Conservation (phyloP, 2,329 filamentous ascomycete species). For the Hypoxylon sp. region DNA sequence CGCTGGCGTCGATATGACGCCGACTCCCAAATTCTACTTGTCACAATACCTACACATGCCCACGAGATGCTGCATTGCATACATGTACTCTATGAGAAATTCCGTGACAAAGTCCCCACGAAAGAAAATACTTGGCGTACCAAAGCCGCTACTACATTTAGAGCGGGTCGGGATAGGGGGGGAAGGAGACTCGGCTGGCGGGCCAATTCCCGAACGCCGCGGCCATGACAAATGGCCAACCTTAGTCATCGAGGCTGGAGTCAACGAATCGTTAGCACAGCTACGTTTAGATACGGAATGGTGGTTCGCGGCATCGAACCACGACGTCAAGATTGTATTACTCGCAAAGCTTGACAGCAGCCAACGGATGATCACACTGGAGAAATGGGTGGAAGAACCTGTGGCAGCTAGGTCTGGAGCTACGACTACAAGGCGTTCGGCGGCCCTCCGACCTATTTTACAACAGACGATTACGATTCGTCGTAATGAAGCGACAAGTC, state of each 20-base stretch:
- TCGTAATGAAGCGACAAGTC: slow-evolving; percentile 6
- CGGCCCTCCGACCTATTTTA: slow-evolving; percentile 4
- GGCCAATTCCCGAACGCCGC: slow-evolving; percentile 5
- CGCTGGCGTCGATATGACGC: slow-evolving; percentile 18
- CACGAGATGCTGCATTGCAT: slow-evolving; percentile 12
- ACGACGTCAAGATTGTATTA: slow-evolving; percentile 10
- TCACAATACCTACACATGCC: slow-evolving; percentile 9
- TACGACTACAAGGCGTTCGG: not conserved
- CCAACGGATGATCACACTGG: slow-evolving; percentile 2
- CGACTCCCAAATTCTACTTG: slow-evolving; percentile 1
- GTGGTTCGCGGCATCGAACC: slow-evolving; percentile 11
- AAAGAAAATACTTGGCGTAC: slow-evolving; percentile 1
- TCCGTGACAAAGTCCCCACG: not conserved
- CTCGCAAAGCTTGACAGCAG: slow-evolving; percentile 9
- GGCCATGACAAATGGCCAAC: slow-evolving; percentile 12
- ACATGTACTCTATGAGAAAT: slow-evolving; percentile 18
- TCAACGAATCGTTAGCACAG: not conserved
- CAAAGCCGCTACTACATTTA: slow-evolving; percentile 15
- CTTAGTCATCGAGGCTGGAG: slow-evolving; percentile 8
- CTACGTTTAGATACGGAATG: slow-evolving; percentile 2
- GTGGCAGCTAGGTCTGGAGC: not conserved
- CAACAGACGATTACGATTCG: slow-evolving; percentile 8
- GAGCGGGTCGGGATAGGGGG: slow-evolving; percentile 8
- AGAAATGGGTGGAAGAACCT: slow-evolving; percentile 9
- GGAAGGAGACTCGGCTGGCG: slow-evolving; percentile 11